Conservation (phyloP, 83 land plant species). For the Diphasiastrum complanatum region DNA sequence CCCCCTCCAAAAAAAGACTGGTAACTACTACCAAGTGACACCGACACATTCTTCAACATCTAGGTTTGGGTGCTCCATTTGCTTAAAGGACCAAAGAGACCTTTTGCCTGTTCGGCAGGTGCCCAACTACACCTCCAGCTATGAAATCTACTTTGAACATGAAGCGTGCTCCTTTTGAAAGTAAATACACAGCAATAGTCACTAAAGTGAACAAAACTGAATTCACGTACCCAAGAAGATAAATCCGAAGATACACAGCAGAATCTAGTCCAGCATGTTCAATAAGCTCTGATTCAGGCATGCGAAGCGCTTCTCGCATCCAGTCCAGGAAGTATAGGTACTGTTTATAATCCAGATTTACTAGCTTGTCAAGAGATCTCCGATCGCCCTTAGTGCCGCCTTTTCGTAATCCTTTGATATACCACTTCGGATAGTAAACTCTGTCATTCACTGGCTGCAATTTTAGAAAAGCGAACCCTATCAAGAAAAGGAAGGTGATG, state of each 20-base stretch:
- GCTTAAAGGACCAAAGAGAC: too few species aligned
- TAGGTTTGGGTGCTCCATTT: too few species aligned
- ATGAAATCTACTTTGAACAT: too few species aligned
- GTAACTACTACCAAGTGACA: too few species aligned
- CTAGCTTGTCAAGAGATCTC: conserved; percentile 31
- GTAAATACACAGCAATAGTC: background rate
- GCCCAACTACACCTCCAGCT: too few species aligned
- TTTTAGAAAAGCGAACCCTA: conserved; percentile 65
- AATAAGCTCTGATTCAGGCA: conserved; percentile 84
- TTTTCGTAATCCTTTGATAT: conserved; percentile 52
- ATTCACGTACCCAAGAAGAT: conserved; percentile 57
- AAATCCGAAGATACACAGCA: conserved; percentile 64
- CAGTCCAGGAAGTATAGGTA: conserved; percentile 75
- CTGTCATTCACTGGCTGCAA: conserved; percentile 77
- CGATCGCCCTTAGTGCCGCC: conserved; percentile 28
- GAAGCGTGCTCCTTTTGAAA: too few species aligned
- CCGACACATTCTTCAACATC: too few species aligned
- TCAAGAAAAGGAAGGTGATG: conserved; percentile 48
- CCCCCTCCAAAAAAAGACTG: too few species aligned
- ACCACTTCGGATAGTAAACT: conserved; percentile 90
- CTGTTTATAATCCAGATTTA: conserved; percentile 55
- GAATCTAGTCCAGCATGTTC: conserved; percentile 92
- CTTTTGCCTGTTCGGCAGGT: too few species aligned
- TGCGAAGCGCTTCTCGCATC: conserved; percentile 62
- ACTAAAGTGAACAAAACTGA: conserved; percentile 12